Conservation (phyloP, 2,329 filamentous ascomycete genomes). For the Clonostachys rhizophaga region DNA sequence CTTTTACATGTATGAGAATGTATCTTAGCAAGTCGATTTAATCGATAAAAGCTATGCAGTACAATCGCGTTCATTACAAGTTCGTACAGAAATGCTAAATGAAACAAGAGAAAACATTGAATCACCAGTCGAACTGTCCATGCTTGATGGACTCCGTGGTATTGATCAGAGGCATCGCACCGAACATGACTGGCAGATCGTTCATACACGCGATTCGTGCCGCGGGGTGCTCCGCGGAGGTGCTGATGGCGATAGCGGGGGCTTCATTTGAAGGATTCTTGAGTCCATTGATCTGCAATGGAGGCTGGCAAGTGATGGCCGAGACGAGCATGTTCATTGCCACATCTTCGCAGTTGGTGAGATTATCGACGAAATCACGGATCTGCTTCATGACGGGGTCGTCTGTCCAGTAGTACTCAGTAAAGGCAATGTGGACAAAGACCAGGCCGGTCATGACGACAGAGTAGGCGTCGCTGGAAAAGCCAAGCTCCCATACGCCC, state of each 20-base stretch:
- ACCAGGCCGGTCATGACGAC: constrained; percentile 30
- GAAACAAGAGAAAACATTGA: too few relatives aligned
- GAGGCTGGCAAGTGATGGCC: constrained; percentile 24
- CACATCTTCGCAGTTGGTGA: constrained; percentile 34
- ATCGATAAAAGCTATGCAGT: too few relatives aligned
- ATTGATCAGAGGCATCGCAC: constrained; percentile 21
- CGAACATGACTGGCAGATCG: constrained; percentile 22
- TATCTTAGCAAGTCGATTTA: too few relatives aligned
- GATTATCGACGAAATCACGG: constrained; percentile 26
- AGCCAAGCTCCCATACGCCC: constrained; percentile 21
- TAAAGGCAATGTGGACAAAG: constrained; percentile 28
- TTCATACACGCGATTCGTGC: constrained; percentile 26
- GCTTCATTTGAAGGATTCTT: constrained; percentile 22
- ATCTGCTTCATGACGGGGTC: constrained; percentile 19
- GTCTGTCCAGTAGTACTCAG: constrained; percentile 27
- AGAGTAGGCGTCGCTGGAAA: constrained; percentile 27
- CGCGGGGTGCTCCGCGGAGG: constrained; percentile 21
- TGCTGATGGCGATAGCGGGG: constrained; percentile 22
- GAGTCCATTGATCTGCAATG: constrained; percentile 25
- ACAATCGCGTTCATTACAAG: too few relatives aligned
- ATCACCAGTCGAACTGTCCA: too few relatives aligned
- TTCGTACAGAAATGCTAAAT: too few relatives aligned
- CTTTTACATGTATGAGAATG: too few relatives aligned
- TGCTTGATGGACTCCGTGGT: too few relatives aligned
- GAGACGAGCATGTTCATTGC: constrained; percentile 28